Evolutionary conservation across 352 stramenopile genomes (phyloP).

Genomic region (Phytophthora gonapodyides): DNA sequence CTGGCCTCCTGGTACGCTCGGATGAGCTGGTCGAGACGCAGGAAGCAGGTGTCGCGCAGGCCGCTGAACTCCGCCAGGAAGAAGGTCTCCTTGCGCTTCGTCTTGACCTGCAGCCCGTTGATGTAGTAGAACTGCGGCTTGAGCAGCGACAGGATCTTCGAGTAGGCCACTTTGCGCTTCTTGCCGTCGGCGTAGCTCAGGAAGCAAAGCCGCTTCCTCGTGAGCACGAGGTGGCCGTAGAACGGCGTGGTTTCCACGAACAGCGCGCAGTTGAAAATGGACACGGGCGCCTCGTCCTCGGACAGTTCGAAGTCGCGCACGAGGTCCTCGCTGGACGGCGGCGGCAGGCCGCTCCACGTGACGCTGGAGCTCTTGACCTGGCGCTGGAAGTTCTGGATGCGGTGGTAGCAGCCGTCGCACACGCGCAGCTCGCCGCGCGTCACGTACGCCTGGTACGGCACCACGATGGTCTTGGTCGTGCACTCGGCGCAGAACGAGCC

Average conservation of each 20-base stretch:
- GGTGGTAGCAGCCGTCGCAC: constrained; percentile 74
- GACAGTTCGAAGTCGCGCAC: constrained; percentile 52
- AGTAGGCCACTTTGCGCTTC: constrained; percentile 65
- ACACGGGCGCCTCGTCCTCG: constrained; percentile 49
- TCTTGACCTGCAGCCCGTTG: constrained; percentile 80
- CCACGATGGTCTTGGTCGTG: constrained; percentile 51
- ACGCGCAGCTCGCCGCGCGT: constrained; percentile 65
- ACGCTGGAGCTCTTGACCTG: constrained; percentile 62
- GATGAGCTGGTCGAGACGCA: constrained; percentile 75
- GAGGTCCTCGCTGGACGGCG: constrained; percentile 40
- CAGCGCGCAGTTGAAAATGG: constrained; percentile 78
- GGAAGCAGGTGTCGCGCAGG: constrained; percentile 70
- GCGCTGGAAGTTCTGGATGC: constrained; percentile 73
- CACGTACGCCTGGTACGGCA: constrained; percentile 70
- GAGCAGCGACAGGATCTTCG: constrained; percentile 62
- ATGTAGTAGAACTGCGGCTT: constrained; percentile 89
- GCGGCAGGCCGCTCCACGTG: constrained; percentile 67
- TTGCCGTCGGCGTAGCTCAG: constrained; percentile 49
- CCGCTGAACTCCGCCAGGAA: constrained; percentile 85
- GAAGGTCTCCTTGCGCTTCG: constrained; percentile 61
- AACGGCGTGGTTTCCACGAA: constrained; percentile 74
- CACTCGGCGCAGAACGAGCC: constrained; percentile 75
- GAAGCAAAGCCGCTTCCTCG: constrained; percentile 72
- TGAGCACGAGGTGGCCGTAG: constrained; percentile 78
- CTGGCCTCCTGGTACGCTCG: constrained; percentile 63